Evolutionary conservation across 176 grass and related monocot genomes (phyloP).

Genomic region (Chloris gayana): DNA sequence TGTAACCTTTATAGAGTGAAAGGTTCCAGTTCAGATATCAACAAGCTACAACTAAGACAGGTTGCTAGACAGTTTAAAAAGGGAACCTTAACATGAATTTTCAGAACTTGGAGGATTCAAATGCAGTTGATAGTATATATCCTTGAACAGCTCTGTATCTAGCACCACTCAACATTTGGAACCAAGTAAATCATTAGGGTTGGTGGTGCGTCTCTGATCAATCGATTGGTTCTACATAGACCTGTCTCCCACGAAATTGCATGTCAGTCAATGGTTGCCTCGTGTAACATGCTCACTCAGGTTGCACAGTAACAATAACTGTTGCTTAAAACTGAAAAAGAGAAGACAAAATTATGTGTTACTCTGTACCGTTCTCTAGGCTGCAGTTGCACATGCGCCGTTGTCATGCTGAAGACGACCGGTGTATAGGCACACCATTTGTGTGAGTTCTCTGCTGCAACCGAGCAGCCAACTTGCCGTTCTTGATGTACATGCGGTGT

Average conservation of each 20-base stretch:
- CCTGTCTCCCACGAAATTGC: constrained; percentile 12
- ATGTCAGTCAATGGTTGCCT: not conserved
- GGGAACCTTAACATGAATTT: not conserved
- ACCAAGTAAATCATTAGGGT: constrained; percentile 40
- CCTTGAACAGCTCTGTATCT: not conserved
- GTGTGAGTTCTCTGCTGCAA: not conserved
- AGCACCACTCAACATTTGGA: not conserved
- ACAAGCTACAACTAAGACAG: not conserved
- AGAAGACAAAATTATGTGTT: not conserved
- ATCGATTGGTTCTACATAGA: constrained; percentile 28
- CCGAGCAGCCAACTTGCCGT: not conserved
- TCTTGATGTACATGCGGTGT: not conserved
- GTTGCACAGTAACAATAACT: not conserved
- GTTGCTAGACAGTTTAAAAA: constrained; percentile 7
- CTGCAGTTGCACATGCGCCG: not conserved
- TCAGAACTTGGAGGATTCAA: not conserved
- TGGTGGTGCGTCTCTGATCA: constrained; percentile 34
- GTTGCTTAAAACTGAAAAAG: not conserved
- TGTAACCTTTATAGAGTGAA: not conserved
- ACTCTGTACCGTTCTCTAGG: not conserved
- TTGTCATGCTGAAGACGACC: not conserved
- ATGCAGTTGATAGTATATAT: not conserved
- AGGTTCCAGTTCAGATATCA: not conserved
- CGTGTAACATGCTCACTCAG: not conserved
- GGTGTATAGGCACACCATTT: constrained; percentile 9